phyloP scores from a whole-genome alignment of 345 rosid genomes.

The Eucalyptus fibrosa region DNA sequence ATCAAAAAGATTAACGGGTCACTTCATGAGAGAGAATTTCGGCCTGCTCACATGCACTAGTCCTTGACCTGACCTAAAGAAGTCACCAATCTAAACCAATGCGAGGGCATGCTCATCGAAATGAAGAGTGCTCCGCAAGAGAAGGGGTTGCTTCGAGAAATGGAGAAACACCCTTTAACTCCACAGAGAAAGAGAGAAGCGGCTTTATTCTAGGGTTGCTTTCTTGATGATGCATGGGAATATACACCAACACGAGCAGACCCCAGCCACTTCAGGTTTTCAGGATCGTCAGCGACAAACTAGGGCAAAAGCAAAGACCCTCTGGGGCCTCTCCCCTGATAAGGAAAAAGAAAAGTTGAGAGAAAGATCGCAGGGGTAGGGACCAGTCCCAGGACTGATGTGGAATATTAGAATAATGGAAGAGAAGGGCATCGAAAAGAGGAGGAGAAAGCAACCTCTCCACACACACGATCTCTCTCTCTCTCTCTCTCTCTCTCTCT shows the following conservation, averaged over 20 bases:
- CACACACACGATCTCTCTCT: background rate
- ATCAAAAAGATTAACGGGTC: background rate
- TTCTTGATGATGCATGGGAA: background rate
- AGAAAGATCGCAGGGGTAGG: background rate
- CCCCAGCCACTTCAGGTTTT: background rate
- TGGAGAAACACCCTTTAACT: background rate
- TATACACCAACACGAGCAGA: background rate
- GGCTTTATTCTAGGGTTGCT: background rate
- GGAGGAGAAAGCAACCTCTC: constrained; percentile 10
- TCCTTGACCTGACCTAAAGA: background rate
- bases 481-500: background rate
- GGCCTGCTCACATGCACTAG: background rate
- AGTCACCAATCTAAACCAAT: background rate
- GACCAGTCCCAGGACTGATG: background rate
- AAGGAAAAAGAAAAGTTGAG: background rate
- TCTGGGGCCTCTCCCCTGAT: background rate
- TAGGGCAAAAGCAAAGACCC: background rate
- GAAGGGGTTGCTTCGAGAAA: background rate
- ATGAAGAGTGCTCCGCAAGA: background rate
- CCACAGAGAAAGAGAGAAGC: background rate
- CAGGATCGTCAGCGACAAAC: constrained; percentile 1
- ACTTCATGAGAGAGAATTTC: background rate
- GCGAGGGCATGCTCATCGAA: background rate
- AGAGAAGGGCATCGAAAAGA: background rate
- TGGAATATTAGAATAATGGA: background rate